Percentiles rank a stretch among this genome's conserved stretches.
These are phyloP conservation scores for Edaphochlamys debaryana DNA, from an alignment of 139 green algal species.

Conservation along the genomic window DNA sequence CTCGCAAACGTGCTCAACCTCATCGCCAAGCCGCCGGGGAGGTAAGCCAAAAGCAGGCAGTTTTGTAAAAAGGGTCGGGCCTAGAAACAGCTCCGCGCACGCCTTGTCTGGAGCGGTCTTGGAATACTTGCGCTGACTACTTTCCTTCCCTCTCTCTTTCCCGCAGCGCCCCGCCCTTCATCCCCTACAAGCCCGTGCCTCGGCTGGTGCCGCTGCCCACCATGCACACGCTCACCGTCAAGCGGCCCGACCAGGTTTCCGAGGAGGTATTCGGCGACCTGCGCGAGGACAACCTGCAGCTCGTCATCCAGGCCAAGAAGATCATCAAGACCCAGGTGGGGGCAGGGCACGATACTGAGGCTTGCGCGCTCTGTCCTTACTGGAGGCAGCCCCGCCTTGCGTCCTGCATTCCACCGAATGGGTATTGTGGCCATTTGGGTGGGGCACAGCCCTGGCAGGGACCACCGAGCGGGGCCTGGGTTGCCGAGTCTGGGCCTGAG, in stretches of 20 bases:
- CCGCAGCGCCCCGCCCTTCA: constrained; percentile 67
- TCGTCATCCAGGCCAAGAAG: constrained; percentile 64
- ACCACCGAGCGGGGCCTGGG: no score
- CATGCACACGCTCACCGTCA: constrained; percentile 71
- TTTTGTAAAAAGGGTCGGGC: background rate
- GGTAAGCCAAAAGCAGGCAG: no score
- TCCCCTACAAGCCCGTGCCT: constrained; percentile 77
- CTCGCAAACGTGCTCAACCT: constrained; percentile 71
- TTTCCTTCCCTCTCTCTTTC: background rate
- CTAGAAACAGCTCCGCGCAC: background rate
- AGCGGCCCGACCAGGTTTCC: constrained; percentile 58
- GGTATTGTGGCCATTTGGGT: no score
- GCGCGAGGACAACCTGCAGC: constrained; percentile 77
- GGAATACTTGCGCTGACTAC: no score
- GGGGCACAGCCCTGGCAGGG: no score
- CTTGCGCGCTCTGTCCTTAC: no score
- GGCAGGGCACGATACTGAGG: no score
- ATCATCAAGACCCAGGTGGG: constrained; percentile 78
- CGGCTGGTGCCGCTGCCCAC: constrained; percentile 75
- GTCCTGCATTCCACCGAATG: no score
- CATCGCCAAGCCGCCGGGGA: constrained; percentile 73
- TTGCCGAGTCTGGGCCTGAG: no score
- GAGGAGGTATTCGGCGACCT: constrained; percentile 70
- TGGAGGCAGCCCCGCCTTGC: no score
- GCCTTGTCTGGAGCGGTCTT: no score